Evolutionary conservation across 2,329 filamentous ascomycete species (phyloP), one percentile per base, ranked within the genome.

Genomic region (Coniochaeta sp.): DNA sequence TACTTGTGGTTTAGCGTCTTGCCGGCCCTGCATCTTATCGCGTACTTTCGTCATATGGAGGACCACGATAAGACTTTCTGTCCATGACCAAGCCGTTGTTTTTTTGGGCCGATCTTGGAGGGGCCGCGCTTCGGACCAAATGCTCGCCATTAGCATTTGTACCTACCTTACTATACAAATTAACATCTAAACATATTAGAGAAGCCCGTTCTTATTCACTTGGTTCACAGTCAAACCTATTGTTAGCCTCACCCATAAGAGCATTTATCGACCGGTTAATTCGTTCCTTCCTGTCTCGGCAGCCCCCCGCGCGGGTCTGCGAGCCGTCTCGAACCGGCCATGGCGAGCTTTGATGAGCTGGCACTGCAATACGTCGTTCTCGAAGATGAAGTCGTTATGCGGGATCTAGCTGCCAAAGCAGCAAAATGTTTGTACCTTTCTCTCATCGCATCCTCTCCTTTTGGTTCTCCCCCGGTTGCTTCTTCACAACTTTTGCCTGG

Each of bases 331-430:
- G 31, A n/a, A 14, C 14, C 22, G 22, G 54, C 54, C 66, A 83
- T 83, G 81, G 76, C 79, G 58, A 76, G 75, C 67, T 78, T 83
- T 64, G 76, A 78, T 64, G 79, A 81, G 64, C 76, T 82, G 64
- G 81, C 81, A 36, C 71, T 83, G 59, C 76, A 81, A 64, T 84
- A 80, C 68, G 81, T 84, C 61, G 78, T 84, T 44, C 74, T 79
- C 9, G 80, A 83, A 59, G 74, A 80, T 61, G 74, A 76, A 60
- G 69, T 71, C 40, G 72, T 71, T 60, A 72, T 76, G 62, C 71
- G 67, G 17, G 68, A 64, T 34, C 74, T 82, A 62, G 73, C 77
- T 33, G 71, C 77, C 58, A 75, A 76, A 57, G 77, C 80, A n/a
- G 80, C 81, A 22, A 69, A 69, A 64, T 75, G 76, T 78, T 43